Conservation (phyloP, 1,139 yeast genomes). For the Pichia cactophila region DNA sequence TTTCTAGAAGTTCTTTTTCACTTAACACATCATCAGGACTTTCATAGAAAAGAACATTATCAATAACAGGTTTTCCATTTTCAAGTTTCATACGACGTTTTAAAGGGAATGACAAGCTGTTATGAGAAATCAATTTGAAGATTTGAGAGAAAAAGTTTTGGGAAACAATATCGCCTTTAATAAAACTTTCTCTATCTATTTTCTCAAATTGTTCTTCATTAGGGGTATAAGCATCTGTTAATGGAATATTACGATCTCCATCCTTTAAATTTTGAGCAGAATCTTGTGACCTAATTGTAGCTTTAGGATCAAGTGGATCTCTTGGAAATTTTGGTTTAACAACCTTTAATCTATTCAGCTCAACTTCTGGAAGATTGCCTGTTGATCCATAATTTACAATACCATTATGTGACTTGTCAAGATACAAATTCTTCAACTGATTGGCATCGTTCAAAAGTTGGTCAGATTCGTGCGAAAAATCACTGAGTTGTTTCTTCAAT, state of each 20-base stretch:
- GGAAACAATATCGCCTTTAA: constrained; percentile 18
- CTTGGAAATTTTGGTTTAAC: neutral
- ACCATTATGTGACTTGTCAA: constrained; percentile 17
- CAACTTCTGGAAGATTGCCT: constrained; percentile 17
- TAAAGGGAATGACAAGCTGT: constrained; percentile 21
- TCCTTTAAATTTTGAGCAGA: constrained; percentile 3
- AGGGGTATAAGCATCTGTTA: constrained; percentile 21
- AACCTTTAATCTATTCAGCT: constrained; percentile 3
- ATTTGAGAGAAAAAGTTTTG: constrained; percentile 20
- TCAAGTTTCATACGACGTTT: constrained; percentile 15
- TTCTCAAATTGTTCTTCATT: constrained; percentile 20
- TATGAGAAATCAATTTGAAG: constrained; percentile 17
- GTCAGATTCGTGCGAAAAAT: constrained; percentile 1
- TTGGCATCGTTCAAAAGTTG: constrained; percentile 10
- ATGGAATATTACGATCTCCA: constrained; percentile 23
- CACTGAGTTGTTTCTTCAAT: neutral
- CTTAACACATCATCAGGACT: constrained; percentile 16
- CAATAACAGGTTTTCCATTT: constrained; percentile 20
- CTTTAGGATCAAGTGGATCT: neutral
- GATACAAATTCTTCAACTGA: constrained; percentile 19
- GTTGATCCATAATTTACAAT: constrained; percentile 21
- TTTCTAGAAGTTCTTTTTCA: constrained; percentile 18
- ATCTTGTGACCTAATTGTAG: neutral
- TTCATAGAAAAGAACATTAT: constrained; percentile 20
- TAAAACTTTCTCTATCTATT: constrained; percentile 14